Conservation (phyloP, 169 alveolate species). For the Plasmodium adleri region DNA sequence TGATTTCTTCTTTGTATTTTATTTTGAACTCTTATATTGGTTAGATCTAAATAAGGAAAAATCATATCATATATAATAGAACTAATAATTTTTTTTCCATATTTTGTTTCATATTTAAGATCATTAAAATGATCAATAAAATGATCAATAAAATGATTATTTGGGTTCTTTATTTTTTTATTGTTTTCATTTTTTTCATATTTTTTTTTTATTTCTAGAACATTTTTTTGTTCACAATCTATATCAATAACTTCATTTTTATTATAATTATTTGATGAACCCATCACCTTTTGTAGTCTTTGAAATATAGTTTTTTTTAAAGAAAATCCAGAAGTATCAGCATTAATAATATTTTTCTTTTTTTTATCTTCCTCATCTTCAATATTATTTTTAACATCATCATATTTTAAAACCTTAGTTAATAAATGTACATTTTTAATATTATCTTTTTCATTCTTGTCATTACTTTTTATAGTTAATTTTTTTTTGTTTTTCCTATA, state of each 20-base stretch:
- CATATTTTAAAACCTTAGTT: too few relatives aligned
- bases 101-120: background rate
- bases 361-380: background rate
- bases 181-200: background rate
- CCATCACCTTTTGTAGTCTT: too few relatives aligned
- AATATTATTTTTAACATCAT: too few relatives aligned
- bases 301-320: background rate
- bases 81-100: conserved; percentile 18
- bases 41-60: conserved; percentile 51
- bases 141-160: background rate
- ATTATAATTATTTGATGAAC: background rate
- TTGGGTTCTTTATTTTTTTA: background rate
- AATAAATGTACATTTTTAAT: too few relatives aligned
- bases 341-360: background rate
- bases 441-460: background rate
- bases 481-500: conserved; percentile 14
- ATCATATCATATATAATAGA: conserved; percentile 42
- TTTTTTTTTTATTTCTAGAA: too few relatives aligned
- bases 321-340: background rate
- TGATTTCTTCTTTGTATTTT: conserved; percentile 26
- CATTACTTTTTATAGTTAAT: too few relatives aligned
- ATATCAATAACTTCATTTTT: too few relatives aligned
- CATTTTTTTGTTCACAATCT: background rate
- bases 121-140: too few relatives aligned
- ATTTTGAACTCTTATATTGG: conserved; percentile 32